Base-by-base conservation (phyloP, 2,329 filamentous ascomycete genomes). In the Escovopsis weberi region DNA sequence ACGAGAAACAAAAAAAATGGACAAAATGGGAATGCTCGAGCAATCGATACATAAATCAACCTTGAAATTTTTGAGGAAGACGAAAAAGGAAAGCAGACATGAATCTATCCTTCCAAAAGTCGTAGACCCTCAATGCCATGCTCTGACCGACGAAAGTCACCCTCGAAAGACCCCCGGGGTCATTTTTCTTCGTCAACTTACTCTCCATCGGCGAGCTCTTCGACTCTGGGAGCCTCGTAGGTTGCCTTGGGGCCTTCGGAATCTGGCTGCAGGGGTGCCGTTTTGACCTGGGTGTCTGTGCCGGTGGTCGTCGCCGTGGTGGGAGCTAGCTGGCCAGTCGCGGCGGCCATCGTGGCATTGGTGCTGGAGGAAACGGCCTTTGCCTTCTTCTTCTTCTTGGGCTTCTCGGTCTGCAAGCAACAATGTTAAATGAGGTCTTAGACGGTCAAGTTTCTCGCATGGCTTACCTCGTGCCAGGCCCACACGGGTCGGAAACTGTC, bases 401-500 rank as follows among this genome's bases (percentile, higher is more conserved):
- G 58, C 52, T 64, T 61, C 41, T 53, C 50, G 18, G 59, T 60
- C 57, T 58, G 39, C 26, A 10, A 1, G 30, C 51, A 62, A 54
- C 33, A 28, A 3, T 32, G 23, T 26, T 26, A 23, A 18, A 23
- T 23, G 23, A 23, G 4, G 23, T 23, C 6, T 23, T 6, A 23
- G 23, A 12, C 34, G 19, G 15, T 15, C 15, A 32, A 15, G 23
- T 23, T 6, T 23, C 23, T 23, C 23, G 23, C 23, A 23, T 4
- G 6, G 23, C 75, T 62, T 59, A 93, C 86, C 76, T 94, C 88
- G 62, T 98, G 91, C 91, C 91, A 98, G 46, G 86, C 91, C 89
- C 91, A 98, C 6, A 94, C 66, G 18, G 91, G 91, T 57, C 82
- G 82, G 74, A 98, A 98, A 56, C 85, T 93, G 60, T 98, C 91